Conservation (phyloP, 306 rosid genomes). For the Mucuna pruriens region DNA sequence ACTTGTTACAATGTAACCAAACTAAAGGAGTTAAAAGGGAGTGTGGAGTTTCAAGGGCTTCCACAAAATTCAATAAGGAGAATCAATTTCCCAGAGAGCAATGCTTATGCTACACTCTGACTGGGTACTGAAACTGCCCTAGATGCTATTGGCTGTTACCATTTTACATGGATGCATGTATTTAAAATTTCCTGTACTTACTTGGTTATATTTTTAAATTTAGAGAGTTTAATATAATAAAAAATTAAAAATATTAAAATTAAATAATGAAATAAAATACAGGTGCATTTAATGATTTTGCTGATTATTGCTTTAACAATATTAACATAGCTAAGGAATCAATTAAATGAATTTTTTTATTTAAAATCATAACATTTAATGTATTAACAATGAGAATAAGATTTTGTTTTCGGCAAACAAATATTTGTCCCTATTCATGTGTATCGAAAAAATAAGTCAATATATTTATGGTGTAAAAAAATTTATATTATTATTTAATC, state of each 20-base stretch:
- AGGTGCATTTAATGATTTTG: not conserved
- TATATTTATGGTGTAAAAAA: too few species aligned
- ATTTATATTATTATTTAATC: too few species aligned
- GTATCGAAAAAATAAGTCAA: too few species aligned
- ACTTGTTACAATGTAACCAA: not conserved
- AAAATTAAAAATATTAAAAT: too few species aligned
- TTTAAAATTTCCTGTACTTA: not conserved
- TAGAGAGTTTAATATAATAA: too few species aligned
- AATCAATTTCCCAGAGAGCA: not conserved
- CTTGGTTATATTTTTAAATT: not conserved
- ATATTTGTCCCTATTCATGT: too few species aligned
- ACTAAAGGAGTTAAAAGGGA: not conserved
- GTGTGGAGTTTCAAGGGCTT: not conserved
- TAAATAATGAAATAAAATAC: too few species aligned
- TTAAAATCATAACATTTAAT: not conserved
- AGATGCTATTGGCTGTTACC: not conserved
- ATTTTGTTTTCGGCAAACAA: too few species aligned
- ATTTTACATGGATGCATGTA: not conserved
- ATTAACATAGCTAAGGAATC: not conserved
- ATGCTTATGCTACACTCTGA: not conserved
- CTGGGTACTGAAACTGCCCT: not conserved
- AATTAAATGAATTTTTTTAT: too few species aligned
- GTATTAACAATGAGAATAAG: too few species aligned
- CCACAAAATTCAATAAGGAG: not conserved
- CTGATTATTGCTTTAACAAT: too few species aligned